Evolutionary conservation across 2,329 filamentous ascomycete genomes (phyloP), one percentile per base, ranked within the genome.

Genomic region (Pestalotiopsis sp.): DNA sequence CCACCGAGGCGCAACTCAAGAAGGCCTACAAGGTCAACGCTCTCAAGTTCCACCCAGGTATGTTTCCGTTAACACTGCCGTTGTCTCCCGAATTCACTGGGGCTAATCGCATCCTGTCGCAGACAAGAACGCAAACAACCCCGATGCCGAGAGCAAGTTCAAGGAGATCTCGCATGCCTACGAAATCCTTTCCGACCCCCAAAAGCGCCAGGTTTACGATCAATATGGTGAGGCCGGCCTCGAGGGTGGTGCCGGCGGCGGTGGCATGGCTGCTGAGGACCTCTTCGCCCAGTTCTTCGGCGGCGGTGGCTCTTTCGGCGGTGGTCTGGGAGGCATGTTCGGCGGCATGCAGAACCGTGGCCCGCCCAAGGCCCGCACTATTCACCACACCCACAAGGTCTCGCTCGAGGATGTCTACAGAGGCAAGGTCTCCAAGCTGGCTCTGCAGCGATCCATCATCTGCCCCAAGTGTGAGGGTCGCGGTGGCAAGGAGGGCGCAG

Each of bases 331-430:
- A 69, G 89, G 92, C 78, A 94, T 95, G 89, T 93, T 94, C 76
- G 89, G 92, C 71, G 88, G 84, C 39, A 90, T 91, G 75, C 90
- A 91, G 75, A 90, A 93, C 67, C 89, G 90, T 68, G 95, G 95
- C 20, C 95, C 95, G 39, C 85, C 88, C 70, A 91, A 99, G 87
- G 95, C 96, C 63, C 92, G 96, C 75, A 97, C 95, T 69, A 99
- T 99, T 76, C 93, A 97, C 83, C 96, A 99, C 85, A 95, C 96
- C 65, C 96, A 98, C 91, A 98, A 98, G 84, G 96, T 99, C 70
- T 95, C 94, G 13, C 90, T 99, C 66, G 96, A 99, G 84, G 96
- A 99, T 76, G 94, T 99, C 80, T 99, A 99, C 89, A 92, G 93
- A 72, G 96, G 96, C 79, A 99, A 99, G 87, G 90, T 97, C 72